Evolutionary conservation across 2,329 filamentous ascomycete genomes (phyloP).

Genomic region (Nemania diffusa): DNA sequence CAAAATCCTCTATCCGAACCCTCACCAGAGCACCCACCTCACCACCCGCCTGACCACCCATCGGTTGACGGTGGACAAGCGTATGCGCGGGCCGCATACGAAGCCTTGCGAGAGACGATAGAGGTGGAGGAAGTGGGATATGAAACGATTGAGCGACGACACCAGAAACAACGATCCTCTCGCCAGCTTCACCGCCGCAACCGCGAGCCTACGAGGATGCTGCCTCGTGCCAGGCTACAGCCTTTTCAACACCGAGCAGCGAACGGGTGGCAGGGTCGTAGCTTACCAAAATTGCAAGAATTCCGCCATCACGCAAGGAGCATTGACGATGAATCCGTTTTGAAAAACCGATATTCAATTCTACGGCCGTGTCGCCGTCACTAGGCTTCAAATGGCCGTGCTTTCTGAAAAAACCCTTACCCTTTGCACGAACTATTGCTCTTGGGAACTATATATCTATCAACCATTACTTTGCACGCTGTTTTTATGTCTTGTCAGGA

Average conservation of each 20-base stretch:
- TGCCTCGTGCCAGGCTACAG: too few species aligned
- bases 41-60: too few species aligned
- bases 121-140: not conserved
- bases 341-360: conserved; percentile 14
- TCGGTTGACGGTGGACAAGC: not conserved
- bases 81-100: conserved; percentile 5
- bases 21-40: not conserved
- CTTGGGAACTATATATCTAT: too few species aligned
- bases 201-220: not conserved
- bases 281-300: not conserved
- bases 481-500: too few species aligned
- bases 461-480: too few species aligned
- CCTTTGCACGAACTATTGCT: not conserved
- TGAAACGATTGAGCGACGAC: not conserved
- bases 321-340: not conserved
- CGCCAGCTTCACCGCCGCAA: not conserved
- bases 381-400: too few species aligned
- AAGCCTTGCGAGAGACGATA: not conserved
- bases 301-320: not conserved
- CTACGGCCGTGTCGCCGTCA: not conserved
- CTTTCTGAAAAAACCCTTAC: too few species aligned
- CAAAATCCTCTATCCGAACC: not conserved
- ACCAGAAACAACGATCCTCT: not conserved
- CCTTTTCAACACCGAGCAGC: too few species aligned
- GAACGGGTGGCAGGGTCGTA: not conserved